Evolutionary conservation across 2,329 filamentous ascomycete species (phyloP), one percentile per base, ranked within the genome.

Genomic region (Colletotrichum paranaense): DNA sequence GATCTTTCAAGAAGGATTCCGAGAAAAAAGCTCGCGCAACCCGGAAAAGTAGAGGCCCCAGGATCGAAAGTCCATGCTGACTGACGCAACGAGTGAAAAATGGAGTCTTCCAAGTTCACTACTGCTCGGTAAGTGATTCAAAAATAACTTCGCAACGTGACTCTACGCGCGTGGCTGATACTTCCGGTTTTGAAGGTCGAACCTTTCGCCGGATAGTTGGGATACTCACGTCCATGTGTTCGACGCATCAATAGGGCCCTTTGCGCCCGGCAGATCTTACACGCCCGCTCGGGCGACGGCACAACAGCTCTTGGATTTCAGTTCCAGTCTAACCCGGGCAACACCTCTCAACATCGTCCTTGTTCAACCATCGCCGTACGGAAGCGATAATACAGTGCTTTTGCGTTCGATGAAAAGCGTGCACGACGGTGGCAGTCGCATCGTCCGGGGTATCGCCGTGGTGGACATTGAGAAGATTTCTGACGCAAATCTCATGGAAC

Each of bases 211-310:
- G 7, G 66, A 59, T 1, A 30, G 56, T 3, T 73, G 57, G 55
- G 73, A 75, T 30, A 73, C 73, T 22, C 73, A 75, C n/a, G 73
- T 75, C 1, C 73, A 75, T 35, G 62, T 73, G 5, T 75, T 75
- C 42, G 70, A 75, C 38, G 62, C 69, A 1, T 5, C 16, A 9
- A 26, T 75, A 4, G 73, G 73, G 7, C 56, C 69, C 5, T 75
- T 68, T 11, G 60, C 55, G 8, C 19, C 69, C 8, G 58, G 26
- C 1, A 58, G 60, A 19, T 62, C 73, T 3, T 75, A 75, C 26
- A 73, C 73, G 2, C 73, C 73, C 6, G 69, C 64, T 6, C 53
- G 73, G 4, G 69, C 73, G 0, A 60, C 69, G 9, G 56, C 59
- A 1, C 22, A 19, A 1, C 46, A 68, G 5, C 62, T 74, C 0